Percentiles rank a stretch among this genome's conserved stretches.
Conservation (phyloP, 139 green algal species). For the Zygnema circumcarinatum region DNA sequence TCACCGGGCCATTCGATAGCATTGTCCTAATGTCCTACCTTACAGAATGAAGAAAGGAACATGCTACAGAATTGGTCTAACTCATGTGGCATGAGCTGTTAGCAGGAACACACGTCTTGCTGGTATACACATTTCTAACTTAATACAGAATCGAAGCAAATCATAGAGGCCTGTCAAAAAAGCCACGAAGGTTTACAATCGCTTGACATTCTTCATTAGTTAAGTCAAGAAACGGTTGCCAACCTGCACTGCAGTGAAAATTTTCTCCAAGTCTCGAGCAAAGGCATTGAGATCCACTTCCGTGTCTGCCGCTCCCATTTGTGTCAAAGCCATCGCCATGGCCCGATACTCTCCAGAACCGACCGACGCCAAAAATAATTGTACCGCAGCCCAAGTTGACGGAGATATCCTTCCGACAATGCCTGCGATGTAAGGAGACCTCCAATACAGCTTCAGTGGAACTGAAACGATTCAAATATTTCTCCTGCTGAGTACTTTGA, state of each 20-base stretch:
- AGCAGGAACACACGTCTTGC: too few species aligned
- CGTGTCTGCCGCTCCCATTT: conserved; percentile 64
- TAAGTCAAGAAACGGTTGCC: too few species aligned
- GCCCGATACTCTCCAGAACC: conserved; percentile 74
- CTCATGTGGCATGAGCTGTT: too few species aligned
- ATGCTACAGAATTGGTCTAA: too few species aligned
- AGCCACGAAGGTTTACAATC: too few species aligned
- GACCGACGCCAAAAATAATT: conserved; percentile 78
- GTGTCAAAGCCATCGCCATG: conserved; percentile 77
- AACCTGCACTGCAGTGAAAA: conserved; percentile 65
- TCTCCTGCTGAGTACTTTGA: conserved; percentile 43
- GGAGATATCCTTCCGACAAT: conserved; percentile 87
- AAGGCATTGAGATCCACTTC: conserved; percentile 75
- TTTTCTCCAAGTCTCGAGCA: conserved; percentile 71
- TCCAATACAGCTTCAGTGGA: background rate
- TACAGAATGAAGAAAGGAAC: too few species aligned
- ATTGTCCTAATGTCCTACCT: too few species aligned
- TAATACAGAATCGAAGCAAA: too few species aligned
- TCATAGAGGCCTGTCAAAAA: too few species aligned
- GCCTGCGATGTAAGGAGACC: conserved; percentile 53
- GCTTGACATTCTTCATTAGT: background rate
- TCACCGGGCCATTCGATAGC: too few species aligned
- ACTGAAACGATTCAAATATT: background rate
- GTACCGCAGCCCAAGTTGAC: conserved; percentile 66
- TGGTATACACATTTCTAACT: too few species aligned